Conservation (phyloP, 257 asterid species). For the Verbena officinalis region DNA sequence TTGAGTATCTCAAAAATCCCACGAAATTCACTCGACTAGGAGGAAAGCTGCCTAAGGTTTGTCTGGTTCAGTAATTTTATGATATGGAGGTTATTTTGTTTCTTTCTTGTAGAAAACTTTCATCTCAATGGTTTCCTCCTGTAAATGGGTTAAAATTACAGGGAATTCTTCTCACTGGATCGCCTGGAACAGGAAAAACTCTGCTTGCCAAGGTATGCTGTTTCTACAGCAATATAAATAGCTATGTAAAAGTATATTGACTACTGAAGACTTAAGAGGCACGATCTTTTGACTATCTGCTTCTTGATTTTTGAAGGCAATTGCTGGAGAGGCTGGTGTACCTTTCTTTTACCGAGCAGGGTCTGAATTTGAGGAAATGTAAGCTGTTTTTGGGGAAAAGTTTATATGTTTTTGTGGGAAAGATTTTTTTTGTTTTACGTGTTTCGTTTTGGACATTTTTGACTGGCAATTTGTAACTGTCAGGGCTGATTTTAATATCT, state of each 20-base stretch:
- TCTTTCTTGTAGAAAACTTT: constrained; percentile 16
- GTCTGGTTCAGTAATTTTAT: constrained; percentile 28
- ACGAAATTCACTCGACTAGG: constrained; percentile 77
- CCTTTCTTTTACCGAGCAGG: constrained; percentile 83
- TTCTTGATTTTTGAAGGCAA: constrained; percentile 52
- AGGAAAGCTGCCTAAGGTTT: constrained; percentile 85
- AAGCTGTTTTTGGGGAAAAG: constrained; percentile 26
- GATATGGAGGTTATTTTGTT: neutral
- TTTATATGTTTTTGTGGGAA: constrained; percentile 2
- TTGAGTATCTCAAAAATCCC: constrained; percentile 76
- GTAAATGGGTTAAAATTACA: constrained; percentile 30
- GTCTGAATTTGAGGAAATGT: constrained; percentile 81
- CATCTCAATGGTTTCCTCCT: constrained; percentile 13
- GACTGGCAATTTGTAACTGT: neutral
- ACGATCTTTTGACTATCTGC: constrained; percentile 24
- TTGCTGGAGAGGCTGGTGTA: constrained; percentile 84
- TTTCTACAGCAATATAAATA: constrained; percentile 10
- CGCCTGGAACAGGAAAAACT: constrained; percentile 92
- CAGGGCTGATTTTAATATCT: neutral
- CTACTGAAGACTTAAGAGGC: constrained; percentile 1
- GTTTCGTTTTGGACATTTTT: neutral
- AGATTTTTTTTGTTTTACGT: neutral
- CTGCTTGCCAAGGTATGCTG: constrained; percentile 72
- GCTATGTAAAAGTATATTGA: neutral
- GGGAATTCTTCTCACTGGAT: constrained; percentile 85